Conservation (phyloP, 2,329 filamentous ascomycete species). For the Westerdykella ornata region DNA sequence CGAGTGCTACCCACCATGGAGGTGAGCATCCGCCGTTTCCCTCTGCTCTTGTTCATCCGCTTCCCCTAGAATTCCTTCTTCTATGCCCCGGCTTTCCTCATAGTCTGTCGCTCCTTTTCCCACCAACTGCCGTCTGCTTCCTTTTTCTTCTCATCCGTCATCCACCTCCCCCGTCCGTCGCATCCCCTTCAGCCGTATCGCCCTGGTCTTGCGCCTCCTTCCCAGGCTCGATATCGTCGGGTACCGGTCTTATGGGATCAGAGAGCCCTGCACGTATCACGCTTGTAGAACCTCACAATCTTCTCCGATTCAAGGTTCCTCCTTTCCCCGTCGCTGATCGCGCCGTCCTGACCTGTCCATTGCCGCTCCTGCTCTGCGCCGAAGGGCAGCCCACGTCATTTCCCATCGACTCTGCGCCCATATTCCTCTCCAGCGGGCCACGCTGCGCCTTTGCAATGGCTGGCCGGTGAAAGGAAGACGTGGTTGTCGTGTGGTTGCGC, state of each 20-base stretch:
- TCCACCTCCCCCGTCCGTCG: conserved; percentile 3
- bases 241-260: conserved; percentile 12
- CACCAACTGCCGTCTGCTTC: conserved; percentile 1
- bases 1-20: conserved; percentile 27
- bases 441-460: not conserved
- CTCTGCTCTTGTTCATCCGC: conserved; percentile 5
- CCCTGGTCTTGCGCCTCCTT: conserved; percentile 6
- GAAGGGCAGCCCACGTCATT: too few relatives aligned
- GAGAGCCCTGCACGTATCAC: conserved; percentile 25
- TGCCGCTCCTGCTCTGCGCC: too few relatives aligned
- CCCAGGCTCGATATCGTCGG: conserved; percentile 25
- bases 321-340: conserved; percentile 8
- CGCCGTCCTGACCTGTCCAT: too few relatives aligned
- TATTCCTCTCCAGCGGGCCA: not conserved
- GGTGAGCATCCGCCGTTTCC: conserved; percentile 20
- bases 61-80: conserved; percentile 6
- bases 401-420: not conserved
- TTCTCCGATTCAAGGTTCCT: conserved; percentile 16
- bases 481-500: not conserved
- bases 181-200: conserved; percentile 24
- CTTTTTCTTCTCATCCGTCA: conserved; percentile 1
- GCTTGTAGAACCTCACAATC: conserved; percentile 35
- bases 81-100: not conserved
- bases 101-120: not conserved
- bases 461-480: not conserved